Base-by-base conservation (phyloP, 1,284 basidiomycete species). In the Athelia psychrophila region DNA sequence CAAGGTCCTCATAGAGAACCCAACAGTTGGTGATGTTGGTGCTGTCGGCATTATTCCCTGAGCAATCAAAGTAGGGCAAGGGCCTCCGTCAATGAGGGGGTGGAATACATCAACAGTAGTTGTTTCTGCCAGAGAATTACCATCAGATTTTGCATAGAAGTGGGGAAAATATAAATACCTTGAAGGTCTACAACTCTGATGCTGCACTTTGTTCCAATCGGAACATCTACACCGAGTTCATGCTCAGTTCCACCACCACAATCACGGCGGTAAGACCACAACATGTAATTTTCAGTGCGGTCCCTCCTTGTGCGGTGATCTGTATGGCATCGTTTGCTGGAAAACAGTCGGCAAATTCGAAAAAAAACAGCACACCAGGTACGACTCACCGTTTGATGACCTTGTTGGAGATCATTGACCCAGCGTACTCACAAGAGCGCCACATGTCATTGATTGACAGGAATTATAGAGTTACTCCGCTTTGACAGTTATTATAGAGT, bases 21-120 rank as follows among this genome's bases (percentile, higher is more conserved):
- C 45, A 44, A 54, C 45, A 25, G 52, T 20, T 32, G 53, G 53
- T 12, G 47, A 38, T 5, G 27, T 35, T 9, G 52, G 53, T 5
- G 53, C 36, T 24, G 30, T 45, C 12, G 49, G 49, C 19, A 49
- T 42, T 8, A 51, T n/a, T 15, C 53, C 53, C 15, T 53, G 35
- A 12, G 53, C 32, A 15, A 46, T 25, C 23, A 52, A 47, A 16
- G 24, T n/a, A 42, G 45, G 13, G 18, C 10, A n/a, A 33, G n/a
- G n/a, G n/a, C n/a, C n/a, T n/a, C n/a, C n/a, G n/a, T 45, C 18
- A 36, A 45, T n/a, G 51, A 36, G 20, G 25, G n/a, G 19, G 27
- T 42, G 20, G 25, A 23, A 25, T 42, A 18, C 25, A 18, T 8
- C 25, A 10, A 20, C n/a, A n/a, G 19, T 9, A 49, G 38, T 16